phyloP scores from a whole-genome alignment of 805 yeast genomes.

The Yarrowia divulgata region DNA sequence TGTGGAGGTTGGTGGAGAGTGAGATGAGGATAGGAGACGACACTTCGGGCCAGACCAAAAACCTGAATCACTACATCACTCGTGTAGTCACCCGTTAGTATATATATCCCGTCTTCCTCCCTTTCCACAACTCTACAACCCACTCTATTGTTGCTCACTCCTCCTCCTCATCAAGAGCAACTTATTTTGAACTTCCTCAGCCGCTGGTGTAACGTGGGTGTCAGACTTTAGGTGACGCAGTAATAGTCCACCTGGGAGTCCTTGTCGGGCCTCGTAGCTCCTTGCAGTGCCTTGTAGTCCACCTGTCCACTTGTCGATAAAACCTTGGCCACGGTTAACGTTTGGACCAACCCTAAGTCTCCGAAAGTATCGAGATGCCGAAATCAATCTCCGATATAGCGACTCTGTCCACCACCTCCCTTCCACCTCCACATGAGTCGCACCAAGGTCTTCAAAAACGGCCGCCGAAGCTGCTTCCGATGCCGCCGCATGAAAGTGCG shows the following conservation, averaged over 20 bases:
- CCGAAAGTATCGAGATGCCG: conserved; percentile 30
- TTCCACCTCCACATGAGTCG: conserved; percentile 15
- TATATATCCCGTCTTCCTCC: neutral
- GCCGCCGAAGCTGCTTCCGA: conserved; percentile 34
- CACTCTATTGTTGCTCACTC: neutral
- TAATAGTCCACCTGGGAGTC: too few species aligned
- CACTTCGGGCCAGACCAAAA: neutral
- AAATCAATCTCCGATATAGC: conserved; percentile 25
- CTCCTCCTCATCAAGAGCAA: neutral
- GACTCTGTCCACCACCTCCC: neutral
- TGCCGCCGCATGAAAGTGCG: conserved; percentile 39
- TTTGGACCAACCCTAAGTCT: conserved; percentile 13
- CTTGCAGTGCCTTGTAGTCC: too few species aligned
- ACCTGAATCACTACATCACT: too few species aligned
- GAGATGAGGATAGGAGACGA: neutral
- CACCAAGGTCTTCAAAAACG: conserved; percentile 39
- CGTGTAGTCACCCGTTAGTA: neutral
- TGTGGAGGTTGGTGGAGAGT: conserved; percentile 17
- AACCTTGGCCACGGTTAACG: neutral
- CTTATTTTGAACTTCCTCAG: neutral
- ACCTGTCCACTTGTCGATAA: too few species aligned
- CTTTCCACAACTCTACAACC: neutral
- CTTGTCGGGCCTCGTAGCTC: too few species aligned
- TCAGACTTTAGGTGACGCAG: conserved; percentile 21
- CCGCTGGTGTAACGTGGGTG: conserved; percentile 2